These are phyloP conservation scores for Pelargonium australe DNA, from an alignment of 441 rosid genomes.

Conservation along the genomic window DNA sequence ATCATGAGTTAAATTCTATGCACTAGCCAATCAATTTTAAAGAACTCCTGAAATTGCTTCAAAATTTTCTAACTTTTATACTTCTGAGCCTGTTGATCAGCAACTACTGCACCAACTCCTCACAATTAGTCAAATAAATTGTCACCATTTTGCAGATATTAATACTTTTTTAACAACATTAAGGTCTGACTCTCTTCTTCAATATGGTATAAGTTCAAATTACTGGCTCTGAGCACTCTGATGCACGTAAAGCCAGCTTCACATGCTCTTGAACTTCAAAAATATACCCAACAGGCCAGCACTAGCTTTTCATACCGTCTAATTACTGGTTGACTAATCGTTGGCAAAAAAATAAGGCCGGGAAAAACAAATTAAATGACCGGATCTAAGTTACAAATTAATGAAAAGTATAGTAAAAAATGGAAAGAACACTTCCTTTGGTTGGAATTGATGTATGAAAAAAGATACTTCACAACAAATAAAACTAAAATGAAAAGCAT, in stretches of 20 bases:
- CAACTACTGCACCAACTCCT: background rate
- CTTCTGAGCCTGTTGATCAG: background rate
- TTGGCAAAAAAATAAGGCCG: background rate
- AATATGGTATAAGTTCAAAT: background rate
- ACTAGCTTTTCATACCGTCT: background rate
- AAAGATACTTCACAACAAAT: background rate
- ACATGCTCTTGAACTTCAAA: background rate
- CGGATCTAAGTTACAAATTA: background rate
- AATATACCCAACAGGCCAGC: background rate
- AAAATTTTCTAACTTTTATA: background rate
- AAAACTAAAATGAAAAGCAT: background rate
- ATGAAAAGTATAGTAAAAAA: background rate
- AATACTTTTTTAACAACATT: background rate
- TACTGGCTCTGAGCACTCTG: background rate
- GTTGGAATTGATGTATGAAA: too few species aligned
- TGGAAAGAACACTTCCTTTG: too few species aligned
- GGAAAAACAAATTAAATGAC: constrained; percentile 1
- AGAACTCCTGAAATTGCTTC: background rate
- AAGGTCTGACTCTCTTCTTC: background rate
- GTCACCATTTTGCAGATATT: background rate
- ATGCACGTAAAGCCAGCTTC: background rate
- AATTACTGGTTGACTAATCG: background rate
- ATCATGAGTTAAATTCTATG: background rate
- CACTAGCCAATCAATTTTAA: constrained; percentile 2
- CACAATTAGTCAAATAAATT: background rate